Evolutionary conservation across 2,329 filamentous ascomycete genomes (phyloP).

Genomic region (Aspergillus sojae): DNA sequence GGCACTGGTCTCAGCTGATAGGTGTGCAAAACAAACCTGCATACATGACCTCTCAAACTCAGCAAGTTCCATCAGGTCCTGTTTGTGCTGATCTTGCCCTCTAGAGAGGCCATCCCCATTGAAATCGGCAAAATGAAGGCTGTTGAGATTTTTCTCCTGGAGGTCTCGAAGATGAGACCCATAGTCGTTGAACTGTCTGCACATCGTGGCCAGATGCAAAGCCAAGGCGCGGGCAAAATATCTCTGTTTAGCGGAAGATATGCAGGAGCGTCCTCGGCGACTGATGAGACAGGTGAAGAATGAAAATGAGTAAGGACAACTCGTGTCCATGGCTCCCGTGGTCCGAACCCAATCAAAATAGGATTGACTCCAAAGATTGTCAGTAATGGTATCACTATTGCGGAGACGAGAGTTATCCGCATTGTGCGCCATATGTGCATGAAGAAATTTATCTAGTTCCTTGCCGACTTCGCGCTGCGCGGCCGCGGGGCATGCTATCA

Average conservation of each 20-base stretch:
- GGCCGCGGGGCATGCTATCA: too few relatives aligned
- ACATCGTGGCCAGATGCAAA: slow-evolving; percentile 31
- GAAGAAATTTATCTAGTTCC: slow-evolving; percentile 14
- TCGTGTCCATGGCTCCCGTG: slow-evolving; percentile 22
- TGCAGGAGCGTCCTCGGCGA: too few relatives aligned
- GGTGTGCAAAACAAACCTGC: slow-evolving; percentile 13
- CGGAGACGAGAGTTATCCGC: slow-evolving; percentile 13
- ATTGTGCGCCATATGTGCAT: slow-evolving; percentile 14
- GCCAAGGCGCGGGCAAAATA: slow-evolving; percentile 13
- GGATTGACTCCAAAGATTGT: neutral
- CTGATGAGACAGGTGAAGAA: slow-evolving; percentile 25
- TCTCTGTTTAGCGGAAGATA: neutral
- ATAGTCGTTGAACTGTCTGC: slow-evolving; percentile 40
- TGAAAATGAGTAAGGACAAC: slow-evolving; percentile 26
- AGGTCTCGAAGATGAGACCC: slow-evolving; percentile 33
- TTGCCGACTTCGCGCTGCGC: neutral
- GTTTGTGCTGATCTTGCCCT: neutral
- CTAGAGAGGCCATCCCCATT: neutral
- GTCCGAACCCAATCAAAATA: slow-evolving; percentile 22
- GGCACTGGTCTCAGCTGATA: slow-evolving; percentile 16
- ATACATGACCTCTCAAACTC: slow-evolving; percentile 32
- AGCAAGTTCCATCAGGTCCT: slow-evolving; percentile 24
- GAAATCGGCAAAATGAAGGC: slow-evolving; percentile 38
- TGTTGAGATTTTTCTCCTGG: slow-evolving; percentile 37
- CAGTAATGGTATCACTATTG: neutral